These are phyloP conservation scores for Neurospora tetrasperma DNA, from an alignment of 495 filamentous ascomycete species.

Conservation along the genomic window DNA sequence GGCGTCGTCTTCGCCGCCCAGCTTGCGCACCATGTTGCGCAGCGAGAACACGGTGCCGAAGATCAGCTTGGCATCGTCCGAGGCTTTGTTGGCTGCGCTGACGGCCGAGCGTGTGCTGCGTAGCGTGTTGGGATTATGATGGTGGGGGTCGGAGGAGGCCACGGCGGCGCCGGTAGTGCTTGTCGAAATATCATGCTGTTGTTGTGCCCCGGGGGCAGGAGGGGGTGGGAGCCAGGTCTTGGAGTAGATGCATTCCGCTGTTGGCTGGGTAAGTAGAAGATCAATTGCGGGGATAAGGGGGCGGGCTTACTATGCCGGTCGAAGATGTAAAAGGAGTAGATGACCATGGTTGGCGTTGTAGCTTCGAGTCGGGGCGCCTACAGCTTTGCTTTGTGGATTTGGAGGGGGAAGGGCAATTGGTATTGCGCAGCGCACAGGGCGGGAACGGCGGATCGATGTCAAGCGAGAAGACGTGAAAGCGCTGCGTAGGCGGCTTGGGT, in stretches of 20 bases:
- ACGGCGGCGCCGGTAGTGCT: neutral
- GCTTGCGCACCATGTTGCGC: slow-evolving; percentile 91
- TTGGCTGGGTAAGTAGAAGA: neutral
- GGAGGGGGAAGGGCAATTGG: neutral
- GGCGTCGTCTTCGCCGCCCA: slow-evolving; percentile 83
- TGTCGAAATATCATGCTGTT: neutral
- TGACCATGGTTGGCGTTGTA: slow-evolving; percentile 50
- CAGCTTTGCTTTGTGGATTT: neutral
- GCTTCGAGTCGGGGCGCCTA: neutral
- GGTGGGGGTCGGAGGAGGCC: slow-evolving; percentile 22
- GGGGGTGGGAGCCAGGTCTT: slow-evolving; percentile 40
- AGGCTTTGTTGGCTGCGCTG: slow-evolving; percentile 40
- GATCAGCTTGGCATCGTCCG: slow-evolving; percentile 91
- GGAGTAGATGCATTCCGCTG: slow-evolving; percentile 94
- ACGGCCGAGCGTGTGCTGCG: slow-evolving; percentile 21
- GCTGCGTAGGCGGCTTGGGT: neutral
- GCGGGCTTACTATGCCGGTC: slow-evolving; percentile 77
- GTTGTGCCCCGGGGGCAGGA: slow-evolving; percentile 9
- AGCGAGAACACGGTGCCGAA: slow-evolving; percentile 95
- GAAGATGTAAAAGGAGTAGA: slow-evolving; percentile 98
- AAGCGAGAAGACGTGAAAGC: neutral
- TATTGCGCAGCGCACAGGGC: neutral
- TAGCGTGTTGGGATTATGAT: slow-evolving; percentile 14
- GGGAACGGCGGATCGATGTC: neutral
- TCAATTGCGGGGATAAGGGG: neutral